Base-by-base conservation (phyloP, 148 eudicot genomes). In the Pharnaceum exiguum region DNA sequence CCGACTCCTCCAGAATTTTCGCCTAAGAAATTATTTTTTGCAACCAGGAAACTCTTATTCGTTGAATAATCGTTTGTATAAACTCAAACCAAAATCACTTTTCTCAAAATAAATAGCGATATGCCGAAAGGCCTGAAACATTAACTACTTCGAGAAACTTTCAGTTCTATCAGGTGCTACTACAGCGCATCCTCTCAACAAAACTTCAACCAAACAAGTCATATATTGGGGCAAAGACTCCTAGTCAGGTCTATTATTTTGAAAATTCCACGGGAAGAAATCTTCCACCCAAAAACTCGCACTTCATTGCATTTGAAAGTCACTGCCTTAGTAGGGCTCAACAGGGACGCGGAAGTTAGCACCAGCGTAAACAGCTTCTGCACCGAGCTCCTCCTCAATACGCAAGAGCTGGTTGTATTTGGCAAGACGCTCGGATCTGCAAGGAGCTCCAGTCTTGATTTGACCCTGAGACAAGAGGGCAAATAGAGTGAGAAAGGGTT, bases 351-450 rank as follows among this genome's bases (percentile, higher is more conserved):
- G 96, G 96, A 87, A 91, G 76, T 61, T 77, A 25, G 75, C 80
- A 62, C 98, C 98, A 6, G 98, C 98, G 60, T 91, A 91, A 15
- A 87, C 82, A 21, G 98, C 98, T n/a, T 77, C 86, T 8, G 79
- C 69, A 45, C 98, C 98, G n/a, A 91, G 96, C 80, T 91, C 98
- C 67, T 91, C 98, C 56, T 91, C 96, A 65, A 91, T 91, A 46
- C 89, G 76, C 80, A 86, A 75, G 53, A 86, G 79, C 94, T 79
- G 93, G 81, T 85, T 85, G 77, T 85, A 85, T 51, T 85, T 85
- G 28, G 93, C 85, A 46, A 85, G 87, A 63, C 93, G 87, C 77
- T 82, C 93, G 11, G 88, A 85, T 35, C 93, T 77, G 74, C 88
- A 85, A 37, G 87, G 93, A 45, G 93, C 88, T 65, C 93, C 93